Conservation (phyloP, 2,329 filamentous ascomycete genomes). For the Chrysoporthe puriensis region DNA sequence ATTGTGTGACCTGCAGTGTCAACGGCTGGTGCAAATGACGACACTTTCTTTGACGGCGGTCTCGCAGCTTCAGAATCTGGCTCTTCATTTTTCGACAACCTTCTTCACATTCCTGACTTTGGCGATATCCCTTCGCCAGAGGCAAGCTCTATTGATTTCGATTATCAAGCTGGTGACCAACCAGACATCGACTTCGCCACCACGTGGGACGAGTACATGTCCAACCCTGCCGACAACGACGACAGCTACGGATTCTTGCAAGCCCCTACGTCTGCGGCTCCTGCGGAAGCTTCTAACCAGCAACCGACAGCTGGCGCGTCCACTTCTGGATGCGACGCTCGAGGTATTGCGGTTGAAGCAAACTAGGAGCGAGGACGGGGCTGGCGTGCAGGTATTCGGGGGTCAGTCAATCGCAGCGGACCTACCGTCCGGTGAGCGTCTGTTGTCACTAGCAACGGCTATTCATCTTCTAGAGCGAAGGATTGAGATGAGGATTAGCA, state of each 20-base stretch:
- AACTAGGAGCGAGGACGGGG: slow-evolving; percentile 23
- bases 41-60: slow-evolving; percentile 43
- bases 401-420: slow-evolving; percentile 16
- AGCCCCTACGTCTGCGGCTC: slow-evolving; percentile 63
- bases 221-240: slow-evolving; percentile 48
- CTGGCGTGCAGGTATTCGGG: slow-evolving; percentile 8
- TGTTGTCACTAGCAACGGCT: slow-evolving; percentile 53
- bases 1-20: slow-evolving; percentile 99
- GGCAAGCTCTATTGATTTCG: slow-evolving; percentile 66
- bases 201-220: slow-evolving; percentile 48
- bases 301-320: slow-evolving; percentile 76
- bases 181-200: slow-evolving; percentile 34
- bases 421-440: slow-evolving; percentile 41
- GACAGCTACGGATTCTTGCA: slow-evolving; percentile 54
- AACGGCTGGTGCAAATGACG: slow-evolving; percentile 68
- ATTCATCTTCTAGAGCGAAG: slow-evolving; percentile 48
- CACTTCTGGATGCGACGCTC: slow-evolving; percentile 74
- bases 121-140: slow-evolving; percentile 63
- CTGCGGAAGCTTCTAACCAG: slow-evolving; percentile 70
- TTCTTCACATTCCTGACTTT: slow-evolving; percentile 47
- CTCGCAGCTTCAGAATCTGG: slow-evolving; percentile 60
- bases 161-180: slow-evolving; percentile 67
- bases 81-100: slow-evolving; percentile 62
- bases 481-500: slow-evolving; percentile 33
- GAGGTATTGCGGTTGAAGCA: slow-evolving; percentile 67